Percentiles rank a stretch among this genome's conserved stretches.
phyloP scores from a whole-genome alignment of 1,284 basidiomycete genomes.

The Apiotrichum montevideense region DNA sequence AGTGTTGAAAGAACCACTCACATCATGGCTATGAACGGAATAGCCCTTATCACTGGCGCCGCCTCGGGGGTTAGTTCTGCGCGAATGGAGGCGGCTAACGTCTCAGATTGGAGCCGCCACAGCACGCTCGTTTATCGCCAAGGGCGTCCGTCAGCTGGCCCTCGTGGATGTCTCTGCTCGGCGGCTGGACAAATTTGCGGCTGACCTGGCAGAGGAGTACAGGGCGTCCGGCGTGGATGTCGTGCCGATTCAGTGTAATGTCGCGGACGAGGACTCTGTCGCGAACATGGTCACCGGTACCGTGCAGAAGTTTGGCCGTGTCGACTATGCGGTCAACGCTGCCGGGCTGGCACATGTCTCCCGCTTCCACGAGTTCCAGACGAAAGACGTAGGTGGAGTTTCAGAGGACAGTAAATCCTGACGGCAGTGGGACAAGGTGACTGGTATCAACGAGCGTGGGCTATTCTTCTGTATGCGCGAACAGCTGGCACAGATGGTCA shows the following conservation, averaged over 20 bases:
- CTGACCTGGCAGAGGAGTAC: neutral
- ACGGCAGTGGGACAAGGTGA: conserved; percentile 24
- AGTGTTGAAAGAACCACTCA: too few relatives aligned
- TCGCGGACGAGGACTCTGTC: conserved; percentile 6
- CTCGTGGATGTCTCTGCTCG: conserved; percentile 2
- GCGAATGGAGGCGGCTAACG: too few relatives aligned
- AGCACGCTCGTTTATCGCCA: conserved; percentile 4
- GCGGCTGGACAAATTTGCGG: neutral
- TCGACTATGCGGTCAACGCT: conserved; percentile 34
- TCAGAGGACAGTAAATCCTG: neutral
- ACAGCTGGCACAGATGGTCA: conserved; percentile 17
- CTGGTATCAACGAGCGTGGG: conserved; percentile 24
- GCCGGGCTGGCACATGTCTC: conserved; percentile 25
- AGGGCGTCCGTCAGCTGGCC: conserved; percentile 8
- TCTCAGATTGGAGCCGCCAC: conserved; percentile 14
- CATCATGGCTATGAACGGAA: conserved; percentile 7
- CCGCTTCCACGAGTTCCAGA: conserved; percentile 11
- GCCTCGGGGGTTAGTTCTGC: conserved; percentile 11
- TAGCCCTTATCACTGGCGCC: conserved; percentile 15
- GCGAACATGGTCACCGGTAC: neutral
- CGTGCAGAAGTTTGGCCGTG: conserved; percentile 18
- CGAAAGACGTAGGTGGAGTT: conserved; percentile 13
- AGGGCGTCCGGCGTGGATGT: neutral
- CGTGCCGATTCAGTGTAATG: conserved; percentile 7
- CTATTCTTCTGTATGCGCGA: conserved; percentile 19